Base-by-base conservation (phyloP, 2,329 filamentous ascomycete species). In the Cladobotryum protrusum region DNA sequence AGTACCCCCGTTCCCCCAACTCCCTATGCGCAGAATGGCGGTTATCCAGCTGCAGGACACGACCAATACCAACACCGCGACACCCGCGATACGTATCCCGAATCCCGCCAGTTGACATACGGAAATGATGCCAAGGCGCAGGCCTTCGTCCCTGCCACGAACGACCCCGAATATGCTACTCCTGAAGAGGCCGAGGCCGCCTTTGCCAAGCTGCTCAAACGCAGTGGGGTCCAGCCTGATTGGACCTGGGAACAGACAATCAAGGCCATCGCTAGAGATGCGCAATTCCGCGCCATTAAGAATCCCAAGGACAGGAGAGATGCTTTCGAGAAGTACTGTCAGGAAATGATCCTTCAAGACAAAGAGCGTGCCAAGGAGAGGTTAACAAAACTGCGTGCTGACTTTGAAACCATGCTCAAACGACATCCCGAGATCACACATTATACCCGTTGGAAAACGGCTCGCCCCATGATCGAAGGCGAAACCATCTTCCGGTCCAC, bases 401-500 rank as follows among this genome's bases (percentile, higher is more conserved):
- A 97, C 75, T 99, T 99, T 69, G 86, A 87, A 59, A 91, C 85
- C 49, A 99, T 99, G 93, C 79, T 99, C 58, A 89, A 86, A 70
- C 91, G 90, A 57, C 92, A 99, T 67, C 90, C 91, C 54, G 93
- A 99, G 69, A 97, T 99, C 69, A 93, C 91, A 68, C 83, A 96
- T 67, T 96, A 95, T 68, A 96, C 92, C 39, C 86, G 90, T 54
- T 99, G 93, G 93, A 95, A 90, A 78, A 96, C 89, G 14, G 93
- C 92, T 47, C 85, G 89, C 45, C 89, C 90, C 9, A 95, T 96
- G 56, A 89, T 99, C 55, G 89, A 97, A 69, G 87, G 87, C 45
- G 93, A 99, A 74, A 93, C 89, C 43, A 93, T 95, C 52, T 99
- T 97, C 73, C 86, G 90, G 60, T 92, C 90, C 29, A 92, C 91